Evolutionary conservation across 257 asterid genomes (phyloP).

Genomic region (Fraxinus cuspidata): DNA sequence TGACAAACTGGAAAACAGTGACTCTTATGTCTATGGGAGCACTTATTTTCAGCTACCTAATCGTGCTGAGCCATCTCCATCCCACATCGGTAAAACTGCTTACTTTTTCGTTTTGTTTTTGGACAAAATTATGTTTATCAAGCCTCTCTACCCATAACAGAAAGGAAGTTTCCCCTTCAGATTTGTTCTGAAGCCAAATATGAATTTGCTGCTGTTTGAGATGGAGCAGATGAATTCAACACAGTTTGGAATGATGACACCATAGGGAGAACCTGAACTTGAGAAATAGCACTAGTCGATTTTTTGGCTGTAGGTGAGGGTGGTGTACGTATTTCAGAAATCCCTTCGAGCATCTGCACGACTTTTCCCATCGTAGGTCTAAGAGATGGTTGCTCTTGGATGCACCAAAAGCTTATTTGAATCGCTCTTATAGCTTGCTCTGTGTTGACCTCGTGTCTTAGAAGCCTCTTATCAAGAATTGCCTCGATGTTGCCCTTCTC

Average conservation of each 20-base stretch:
- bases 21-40: too few species aligned
- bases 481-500: constrained; percentile 56
- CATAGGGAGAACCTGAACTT: constrained; percentile 30
- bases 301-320: constrained; percentile 44
- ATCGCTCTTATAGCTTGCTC: constrained; percentile 50
- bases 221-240: constrained; percentile 11
- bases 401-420: constrained; percentile 79
- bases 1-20: too few species aligned
- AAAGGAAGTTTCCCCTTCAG: constrained; percentile 34
- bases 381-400: constrained; percentile 70
- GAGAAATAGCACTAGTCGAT: constrained; percentile 23
- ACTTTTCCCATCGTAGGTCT: constrained; percentile 76
- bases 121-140: background rate
- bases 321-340: constrained; percentile 48
- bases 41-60: too few species aligned
- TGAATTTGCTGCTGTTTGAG: constrained; percentile 34
- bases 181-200: constrained; percentile 32
- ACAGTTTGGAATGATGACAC: constrained; percentile 40
- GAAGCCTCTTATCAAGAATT: constrained; percentile 51
- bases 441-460: constrained; percentile 46
- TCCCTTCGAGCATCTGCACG: constrained; percentile 80
- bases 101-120: too few species aligned
- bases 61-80: too few species aligned
- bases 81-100: background rate
- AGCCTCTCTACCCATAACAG: constrained; percentile 5